A percentile compares a stretch with the other conserved stretches of the same genome.
Conservation (phyloP, 2,329 filamentous ascomycete genomes). For the Pseudopyricularia cyperi region DNA sequence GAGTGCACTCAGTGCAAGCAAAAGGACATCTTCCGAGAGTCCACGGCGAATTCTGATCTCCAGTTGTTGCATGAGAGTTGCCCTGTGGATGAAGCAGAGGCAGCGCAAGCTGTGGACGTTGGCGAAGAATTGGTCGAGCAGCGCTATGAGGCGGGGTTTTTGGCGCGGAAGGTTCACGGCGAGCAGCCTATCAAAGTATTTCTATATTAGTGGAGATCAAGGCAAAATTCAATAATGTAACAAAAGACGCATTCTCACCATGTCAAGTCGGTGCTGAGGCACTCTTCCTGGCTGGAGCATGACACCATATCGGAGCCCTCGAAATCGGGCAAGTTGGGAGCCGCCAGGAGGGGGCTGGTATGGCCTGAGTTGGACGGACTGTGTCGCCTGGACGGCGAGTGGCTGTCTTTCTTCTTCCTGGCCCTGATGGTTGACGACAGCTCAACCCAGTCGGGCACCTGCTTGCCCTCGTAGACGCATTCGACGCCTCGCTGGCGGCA, state of each 20-base stretch:
- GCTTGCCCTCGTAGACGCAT: conserved; percentile 8
- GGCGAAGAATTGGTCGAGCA: conserved; percentile 11
- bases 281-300: background rate
- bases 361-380: background rate
- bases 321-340: background rate
- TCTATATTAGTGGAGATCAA: background rate
- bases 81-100: conserved; percentile 12
- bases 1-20: conserved; percentile 7
- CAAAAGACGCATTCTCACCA: background rate
- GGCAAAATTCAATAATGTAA: background rate
- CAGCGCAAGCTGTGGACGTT: conserved; percentile 10
- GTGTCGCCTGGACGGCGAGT: background rate
- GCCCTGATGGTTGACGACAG: background rate
- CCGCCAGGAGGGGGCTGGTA: background rate
- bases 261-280: background rate
- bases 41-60: conserved; percentile 1
- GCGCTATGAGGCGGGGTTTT: background rate
- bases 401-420: background rate
- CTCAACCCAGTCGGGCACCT: conserved; percentile 8
- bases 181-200: background rate
- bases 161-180: background rate
- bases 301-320: background rate
- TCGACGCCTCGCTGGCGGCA: conserved; percentile 5
- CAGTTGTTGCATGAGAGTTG: conserved; percentile 9
- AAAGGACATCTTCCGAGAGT: conserved; percentile 3